Evolutionary conservation across 2,329 filamentous ascomycete species (phyloP), one percentile per base, ranked within the genome.

Genomic region (Cercospora sesami): DNA sequence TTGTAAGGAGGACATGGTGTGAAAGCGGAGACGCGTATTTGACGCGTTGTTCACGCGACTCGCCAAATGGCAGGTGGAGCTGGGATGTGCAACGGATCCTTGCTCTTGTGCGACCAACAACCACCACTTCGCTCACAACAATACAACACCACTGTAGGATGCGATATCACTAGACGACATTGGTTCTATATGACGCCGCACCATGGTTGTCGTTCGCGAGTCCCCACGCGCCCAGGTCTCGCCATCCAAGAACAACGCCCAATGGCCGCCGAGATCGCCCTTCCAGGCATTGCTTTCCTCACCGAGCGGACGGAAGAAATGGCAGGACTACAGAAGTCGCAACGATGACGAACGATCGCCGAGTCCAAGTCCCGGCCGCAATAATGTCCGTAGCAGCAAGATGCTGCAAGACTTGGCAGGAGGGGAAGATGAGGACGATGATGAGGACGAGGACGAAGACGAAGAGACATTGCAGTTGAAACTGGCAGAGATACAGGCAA

Each of bases 401-500:
- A 73, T 72, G 45, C 67, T 79, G 59, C 75, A 76, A 64, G 71
- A 73, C 8, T 62, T 74, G 63, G 67, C 72, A 8, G 65, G 67
- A 66, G 80, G 71, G 67, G 66, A 69, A 63, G 72, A 71, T 31
- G 68, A 75, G 67, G 60, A 78, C 76, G 48, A 65, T 18, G 63
- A 62, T 26, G 62, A 67, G 26, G 81, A 83, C 3, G 70, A 71
- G 23, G 75, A 76, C 16, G 82, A 81, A 4, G 94, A 96, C 73
- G 94, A 97, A 79, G 94, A 98, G 82, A 96, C 89, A 1, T 81
- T 98, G 36, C 88, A 96, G 76, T 82, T 99, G 70, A 90, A 96
- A 78, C 83, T 98, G 5, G 89, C 94, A 71, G 93, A 92, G 65
- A 96, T 99, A 67, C 90, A 98, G 79, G 93, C 94, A 6, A 90